These are phyloP conservation scores for Chalciporus sp. DNA, from an alignment of 1,284 basidiomycete species.

Conservation along the genomic window DNA sequence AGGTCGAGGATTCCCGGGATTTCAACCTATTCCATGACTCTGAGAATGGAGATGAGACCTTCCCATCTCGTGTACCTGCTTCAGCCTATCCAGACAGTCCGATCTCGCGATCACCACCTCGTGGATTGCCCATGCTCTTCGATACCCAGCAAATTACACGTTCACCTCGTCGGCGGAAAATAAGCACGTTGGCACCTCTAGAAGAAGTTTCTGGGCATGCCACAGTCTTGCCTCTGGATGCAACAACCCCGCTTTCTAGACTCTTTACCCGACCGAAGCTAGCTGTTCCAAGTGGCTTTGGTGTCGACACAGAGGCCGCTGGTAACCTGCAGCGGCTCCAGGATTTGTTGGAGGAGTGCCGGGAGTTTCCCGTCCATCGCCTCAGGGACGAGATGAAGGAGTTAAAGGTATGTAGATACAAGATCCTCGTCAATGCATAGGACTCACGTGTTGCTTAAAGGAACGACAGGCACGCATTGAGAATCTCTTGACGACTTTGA, in stretches of 20 bases:
- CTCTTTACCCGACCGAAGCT: conserved; percentile 28
- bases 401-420: conserved; percentile 55
- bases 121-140: not conserved
- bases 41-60: conserved; percentile 37
- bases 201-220: conserved; percentile 34
- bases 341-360: conserved; percentile 60
- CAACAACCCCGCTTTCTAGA: conserved; percentile 30
- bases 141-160: conserved; percentile 15
- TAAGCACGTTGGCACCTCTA: conserved; percentile 29
- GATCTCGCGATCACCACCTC: conserved; percentile 10
- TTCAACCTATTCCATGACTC: conserved; percentile 53
- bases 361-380: conserved; percentile 59
- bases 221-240: conserved; percentile 33
- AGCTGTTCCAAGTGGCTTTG: conserved; percentile 1
- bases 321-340: conserved; percentile 60
- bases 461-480: conserved; percentile 81
- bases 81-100: conserved; percentile 18
- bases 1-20: conserved; percentile 59
- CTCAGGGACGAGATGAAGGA: conserved; percentile 81
- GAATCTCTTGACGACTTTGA: conserved; percentile 58
- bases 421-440: not conserved
- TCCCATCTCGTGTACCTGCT: conserved; percentile 10
- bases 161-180: conserved; percentile 28
- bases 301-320: conserved; percentile 28
- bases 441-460: conserved; percentile 37